phyloP scores from a whole-genome alignment of 2,329 filamentous ascomycete species.

The Epichloe amarillans region DNA sequence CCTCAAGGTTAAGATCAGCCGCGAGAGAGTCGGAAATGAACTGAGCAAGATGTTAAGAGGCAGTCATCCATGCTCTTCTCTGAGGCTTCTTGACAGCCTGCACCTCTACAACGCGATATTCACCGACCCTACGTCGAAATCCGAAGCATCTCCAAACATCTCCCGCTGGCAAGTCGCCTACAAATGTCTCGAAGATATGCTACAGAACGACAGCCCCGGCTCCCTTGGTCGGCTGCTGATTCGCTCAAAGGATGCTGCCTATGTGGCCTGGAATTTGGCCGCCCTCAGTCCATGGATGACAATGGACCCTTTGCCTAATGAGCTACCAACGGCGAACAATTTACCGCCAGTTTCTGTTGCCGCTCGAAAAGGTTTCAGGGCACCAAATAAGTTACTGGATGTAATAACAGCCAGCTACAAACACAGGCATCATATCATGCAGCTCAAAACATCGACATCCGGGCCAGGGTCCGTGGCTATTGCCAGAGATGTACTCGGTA shows the following conservation, averaged over 20 bases:
- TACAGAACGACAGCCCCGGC: slow-evolving; percentile 27
- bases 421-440: slow-evolving; percentile 50
- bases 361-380: slow-evolving; percentile 65
- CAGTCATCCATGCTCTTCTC: slow-evolving; percentile 44
- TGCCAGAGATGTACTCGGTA: slow-evolving; percentile 53
- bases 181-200: slow-evolving; percentile 43
- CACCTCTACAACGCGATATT: slow-evolving; percentile 62
- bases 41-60: slow-evolving; percentile 80
- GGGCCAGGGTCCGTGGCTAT: slow-evolving; percentile 30
- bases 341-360: slow-evolving; percentile 38
- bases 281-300: slow-evolving; percentile 62
- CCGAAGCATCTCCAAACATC: slow-evolving; percentile 42
- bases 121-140: slow-evolving; percentile 45
- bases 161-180: slow-evolving; percentile 52
- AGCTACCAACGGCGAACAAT: slow-evolving; percentile 34
- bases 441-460: slow-evolving; percentile 42
- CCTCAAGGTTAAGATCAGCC: slow-evolving; percentile 77
- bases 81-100: slow-evolving; percentile 53
- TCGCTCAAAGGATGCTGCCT: slow-evolving; percentile 49
- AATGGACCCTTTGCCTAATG: slow-evolving; percentile 27
- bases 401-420: slow-evolving; percentile 51
- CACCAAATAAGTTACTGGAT: slow-evolving; percentile 61
- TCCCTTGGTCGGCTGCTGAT: slow-evolving; percentile 44
- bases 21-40: slow-evolving; percentile 78
- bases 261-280: slow-evolving; percentile 63